Evolutionary conservation across 768 basidiomycete genomes (phyloP).

Genomic region (Lyophyllum decastes): DNA sequence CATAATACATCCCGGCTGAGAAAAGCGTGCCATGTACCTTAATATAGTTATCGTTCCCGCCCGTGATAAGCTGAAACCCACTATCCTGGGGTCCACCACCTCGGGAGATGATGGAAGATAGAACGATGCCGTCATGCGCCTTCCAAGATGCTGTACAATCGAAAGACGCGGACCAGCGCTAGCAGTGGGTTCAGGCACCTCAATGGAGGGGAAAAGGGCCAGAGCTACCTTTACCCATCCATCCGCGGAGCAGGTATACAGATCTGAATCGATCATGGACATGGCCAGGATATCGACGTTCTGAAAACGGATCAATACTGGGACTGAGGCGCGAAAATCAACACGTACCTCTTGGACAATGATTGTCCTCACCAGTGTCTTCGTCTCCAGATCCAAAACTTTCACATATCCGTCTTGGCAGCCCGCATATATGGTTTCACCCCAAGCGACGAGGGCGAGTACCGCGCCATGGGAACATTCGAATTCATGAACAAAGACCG

Average conservation of each 20-base stretch:
- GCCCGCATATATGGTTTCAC: conserved; percentile 87
- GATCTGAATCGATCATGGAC: conserved; percentile 63
- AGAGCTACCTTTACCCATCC: conserved; percentile 65
- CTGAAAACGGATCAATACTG: conserved; percentile 32
- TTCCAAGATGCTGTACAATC: conserved; percentile 83
- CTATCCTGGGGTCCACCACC: conserved; percentile 25
- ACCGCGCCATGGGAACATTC: conserved; percentile 78
- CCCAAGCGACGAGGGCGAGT: conserved; percentile 71
- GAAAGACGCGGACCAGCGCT: conserved; percentile 86
- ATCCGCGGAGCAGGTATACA: conserved; percentile 69
- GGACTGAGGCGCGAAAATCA: background rate
- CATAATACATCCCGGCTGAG: background rate
- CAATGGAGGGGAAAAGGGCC: background rate
- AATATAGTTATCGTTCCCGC: conserved; percentile 84
- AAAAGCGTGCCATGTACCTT: conserved; percentile 51
- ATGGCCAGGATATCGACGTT: conserved; percentile 82
- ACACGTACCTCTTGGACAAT: conserved; percentile 75
- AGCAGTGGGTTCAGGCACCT: background rate
- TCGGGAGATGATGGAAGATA: conserved; percentile 71
- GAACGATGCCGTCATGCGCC: conserved; percentile 79
- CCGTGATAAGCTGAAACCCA: conserved; percentile 61
- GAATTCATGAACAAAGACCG: conserved; percentile 62
- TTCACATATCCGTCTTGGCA: conserved; percentile 94
- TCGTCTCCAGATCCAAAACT: conserved; percentile 89
- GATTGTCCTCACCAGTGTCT: conserved; percentile 82